Evolutionary conservation across 2,329 filamentous ascomycete species (phyloP).

Genomic region (Plenodomus tracheiphilus): DNA sequence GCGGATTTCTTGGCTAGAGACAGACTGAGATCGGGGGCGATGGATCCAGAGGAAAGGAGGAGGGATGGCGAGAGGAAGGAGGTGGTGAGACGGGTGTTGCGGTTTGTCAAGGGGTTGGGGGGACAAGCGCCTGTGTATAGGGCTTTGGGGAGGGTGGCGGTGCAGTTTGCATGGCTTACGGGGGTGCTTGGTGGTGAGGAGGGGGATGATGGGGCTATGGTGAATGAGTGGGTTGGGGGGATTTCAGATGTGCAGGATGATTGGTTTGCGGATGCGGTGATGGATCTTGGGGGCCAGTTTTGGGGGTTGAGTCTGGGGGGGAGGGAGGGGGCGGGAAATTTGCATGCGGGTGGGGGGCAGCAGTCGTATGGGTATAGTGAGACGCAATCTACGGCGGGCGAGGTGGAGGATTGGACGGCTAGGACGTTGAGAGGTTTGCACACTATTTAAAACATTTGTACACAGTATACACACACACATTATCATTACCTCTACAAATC

Average conservation of each 20-base stretch:
- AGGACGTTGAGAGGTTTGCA: slow-evolving; percentile 22
- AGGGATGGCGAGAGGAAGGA: slow-evolving; percentile 27
- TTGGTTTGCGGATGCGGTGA: slow-evolving; percentile 25
- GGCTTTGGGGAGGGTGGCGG: slow-evolving; percentile 22
- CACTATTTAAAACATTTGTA: slow-evolving; percentile 2
- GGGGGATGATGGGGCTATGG: slow-evolving; percentile 9
- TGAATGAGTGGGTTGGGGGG: slow-evolving; percentile 9
- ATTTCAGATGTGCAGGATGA: slow-evolving; percentile 23
- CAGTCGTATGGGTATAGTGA: slow-evolving; percentile 12
- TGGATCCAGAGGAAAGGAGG: no score
- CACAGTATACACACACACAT: no score
- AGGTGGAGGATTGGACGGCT: slow-evolving; percentile 27
- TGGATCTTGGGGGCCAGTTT: slow-evolving; percentile 24
- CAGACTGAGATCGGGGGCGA: no score
- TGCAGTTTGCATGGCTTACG: slow-evolving; percentile 30
- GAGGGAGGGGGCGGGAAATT: neutral
- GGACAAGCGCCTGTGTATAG: slow-evolving; percentile 24
- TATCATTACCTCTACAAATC: no score
- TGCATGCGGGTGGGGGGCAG: slow-evolving; percentile 9
- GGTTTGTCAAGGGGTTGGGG: slow-evolving; percentile 17
- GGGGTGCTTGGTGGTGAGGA: slow-evolving; percentile 22
- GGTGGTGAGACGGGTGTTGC: slow-evolving; percentile 22
- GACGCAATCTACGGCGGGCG: neutral
- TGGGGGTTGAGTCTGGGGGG: slow-evolving; percentile 16
- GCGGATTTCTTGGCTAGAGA: slow-evolving; percentile 34